Conservation (phyloP, 2,329 filamentous ascomycete species). For the Fusarium sp. region DNA sequence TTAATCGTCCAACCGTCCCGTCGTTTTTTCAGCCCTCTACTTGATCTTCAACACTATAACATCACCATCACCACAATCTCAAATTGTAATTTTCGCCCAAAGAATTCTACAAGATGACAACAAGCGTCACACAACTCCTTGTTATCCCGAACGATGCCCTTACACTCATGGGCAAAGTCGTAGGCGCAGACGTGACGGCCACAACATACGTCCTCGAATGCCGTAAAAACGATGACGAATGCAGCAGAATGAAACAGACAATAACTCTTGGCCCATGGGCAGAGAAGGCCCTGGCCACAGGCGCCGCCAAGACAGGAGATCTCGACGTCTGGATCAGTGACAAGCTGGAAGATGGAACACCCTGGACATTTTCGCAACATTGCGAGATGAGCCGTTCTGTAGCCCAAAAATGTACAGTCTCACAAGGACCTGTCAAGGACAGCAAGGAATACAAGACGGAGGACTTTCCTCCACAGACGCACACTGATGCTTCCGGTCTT, state of each 20-base stretch:
- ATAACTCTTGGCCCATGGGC: background rate
- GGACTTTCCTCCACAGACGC: background rate
- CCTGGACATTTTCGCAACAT: background rate
- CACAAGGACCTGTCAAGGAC: background rate
- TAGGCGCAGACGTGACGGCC: background rate
- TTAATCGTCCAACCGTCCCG: background rate
- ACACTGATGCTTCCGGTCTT: background rate
- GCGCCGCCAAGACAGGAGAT: background rate
- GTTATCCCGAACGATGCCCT: background rate
- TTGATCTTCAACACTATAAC: no score
- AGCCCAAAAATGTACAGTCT: background rate
- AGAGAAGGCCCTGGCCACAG: background rate
- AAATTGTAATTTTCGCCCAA: background rate
- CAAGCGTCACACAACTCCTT: background rate
- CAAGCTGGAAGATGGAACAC: background rate
- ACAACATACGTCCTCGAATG: slow-evolving; percentile 6
- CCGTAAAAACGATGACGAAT: background rate
- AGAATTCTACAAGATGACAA: background rate
- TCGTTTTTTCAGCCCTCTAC: no score
- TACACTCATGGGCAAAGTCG: background rate
- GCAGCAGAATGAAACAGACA: background rate
- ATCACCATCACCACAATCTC: background rate
- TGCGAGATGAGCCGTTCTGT: slow-evolving; percentile 1
- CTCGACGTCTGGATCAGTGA: background rate
- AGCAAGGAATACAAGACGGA: background rate